Evolutionary conservation across 768 basidiomycete genomes (phyloP).

Genomic region (Xerocomus brunneocitrinus): DNA sequence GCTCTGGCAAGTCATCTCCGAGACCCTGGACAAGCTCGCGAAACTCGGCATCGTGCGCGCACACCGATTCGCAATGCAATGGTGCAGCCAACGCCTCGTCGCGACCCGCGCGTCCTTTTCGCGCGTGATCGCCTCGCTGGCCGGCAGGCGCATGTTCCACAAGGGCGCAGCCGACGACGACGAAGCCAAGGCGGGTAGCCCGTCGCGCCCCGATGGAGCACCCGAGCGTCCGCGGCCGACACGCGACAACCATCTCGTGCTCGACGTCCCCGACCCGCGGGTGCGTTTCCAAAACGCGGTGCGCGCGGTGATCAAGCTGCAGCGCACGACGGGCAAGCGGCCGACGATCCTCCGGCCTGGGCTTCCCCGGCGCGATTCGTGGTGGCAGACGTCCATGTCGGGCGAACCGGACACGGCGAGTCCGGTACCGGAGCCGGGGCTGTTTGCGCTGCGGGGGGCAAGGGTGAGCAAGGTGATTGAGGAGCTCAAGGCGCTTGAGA

Average conservation of each 20-base stretch:
- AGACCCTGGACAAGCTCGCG: slow-evolving; percentile 19
- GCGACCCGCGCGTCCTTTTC: slow-evolving; percentile 4
- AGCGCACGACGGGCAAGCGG: slow-evolving; percentile 28
- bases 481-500: slow-evolving; percentile 35
- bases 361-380: slow-evolving; percentile 23
- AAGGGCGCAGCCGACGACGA: not conserved
- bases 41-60: slow-evolving; percentile 22
- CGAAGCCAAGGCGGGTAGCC: not conserved
- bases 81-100: slow-evolving; percentile 18
- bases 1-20: slow-evolving; percentile 38
- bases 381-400: slow-evolving; percentile 21
- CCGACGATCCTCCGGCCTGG: slow-evolving; percentile 16
- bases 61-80: slow-evolving; percentile 19
- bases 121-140: slow-evolving; percentile 13
- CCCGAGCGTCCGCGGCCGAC: not conserved
- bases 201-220: not conserved
- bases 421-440: slow-evolving; percentile 15
- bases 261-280: slow-evolving; percentile 23
- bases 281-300: slow-evolving; percentile 39
- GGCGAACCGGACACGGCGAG: slow-evolving; percentile 4
- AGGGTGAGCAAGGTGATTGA: slow-evolving; percentile 38
- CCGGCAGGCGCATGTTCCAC: not conserved
- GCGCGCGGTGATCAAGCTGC: slow-evolving; percentile 40
- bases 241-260: slow-evolving; percentile 9
- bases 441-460: slow-evolving; percentile 31